Evolutionary conservation across 768 basidiomycete genomes (phyloP), one percentile per base, ranked within the genome.

Genomic region (Arthromyces matolae): DNA sequence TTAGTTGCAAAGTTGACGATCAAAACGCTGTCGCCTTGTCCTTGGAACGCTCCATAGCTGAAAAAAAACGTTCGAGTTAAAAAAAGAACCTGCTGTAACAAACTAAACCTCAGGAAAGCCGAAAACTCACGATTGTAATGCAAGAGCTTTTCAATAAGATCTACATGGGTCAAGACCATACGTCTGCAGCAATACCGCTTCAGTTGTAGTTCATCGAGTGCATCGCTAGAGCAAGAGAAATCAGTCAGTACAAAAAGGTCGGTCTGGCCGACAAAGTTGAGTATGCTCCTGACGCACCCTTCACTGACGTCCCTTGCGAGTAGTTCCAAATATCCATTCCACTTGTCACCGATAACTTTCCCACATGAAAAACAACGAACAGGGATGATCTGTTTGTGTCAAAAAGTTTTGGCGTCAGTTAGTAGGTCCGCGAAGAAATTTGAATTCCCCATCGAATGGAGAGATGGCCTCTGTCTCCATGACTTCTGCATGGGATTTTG

Each of bases 111-210:
- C 7, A 32, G 28, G 16, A 34, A 44, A 34, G 49, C 14, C n/a
- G n/a, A n/a, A n/a, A 73, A 44, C 87, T 57, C 42, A 96, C 93
- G 93, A 67, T 94, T 95, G 66, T 95, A 98, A 60, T 95, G 92
- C 19, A 98, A 73, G 14, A 97, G 77, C 68, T 97, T 97, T 70
- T 97, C 95, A 57, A 97, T 97, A 53, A 97, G 76, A 69, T 97
- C 95, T 47, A 97, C 95, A 64, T 98, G 95, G 0, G 95, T 97
- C 45, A 97, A 72, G 5, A 98, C 90, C 95, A 97, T 98, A 38
- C 95, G 81, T 37, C 94, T 78, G 68, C 95, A 97, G 69, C 95
- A 98, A 62, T 98, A 98, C 46, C 95, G 73, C 67, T 91, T 94
- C 36, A 98, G 70, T 55, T 93, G 88, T 1, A 95, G 72, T 57